These are phyloP conservation scores for Ceratocystis albifundus DNA, from an alignment of 2,329 filamentous ascomycete species.

Conservation along the genomic window DNA sequence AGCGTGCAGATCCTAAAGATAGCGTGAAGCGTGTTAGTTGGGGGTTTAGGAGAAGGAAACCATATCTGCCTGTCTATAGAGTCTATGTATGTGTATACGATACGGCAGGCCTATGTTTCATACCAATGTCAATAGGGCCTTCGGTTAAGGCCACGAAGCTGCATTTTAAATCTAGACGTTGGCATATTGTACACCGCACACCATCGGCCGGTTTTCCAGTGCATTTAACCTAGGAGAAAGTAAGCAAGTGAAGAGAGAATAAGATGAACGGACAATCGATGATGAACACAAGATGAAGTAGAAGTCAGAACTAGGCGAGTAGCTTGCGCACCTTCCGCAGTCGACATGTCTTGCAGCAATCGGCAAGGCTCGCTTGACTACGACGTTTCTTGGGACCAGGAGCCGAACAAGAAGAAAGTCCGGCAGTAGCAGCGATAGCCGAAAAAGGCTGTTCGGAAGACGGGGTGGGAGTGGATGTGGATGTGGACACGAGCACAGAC, in stretches of 20 bases:
- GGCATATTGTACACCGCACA: conserved; percentile 32
- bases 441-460: conserved; percentile 16
- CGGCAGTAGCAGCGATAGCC: too few relatives aligned
- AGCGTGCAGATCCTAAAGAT: conserved; percentile 29
- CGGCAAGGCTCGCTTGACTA: conserved; percentile 26
- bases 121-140: conserved; percentile 21
- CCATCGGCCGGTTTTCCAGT: conserved; percentile 31
- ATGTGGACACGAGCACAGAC: neutral
- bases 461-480: neutral
- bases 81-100: neutral
- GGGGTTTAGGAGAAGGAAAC: neutral
- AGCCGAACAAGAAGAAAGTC: conserved; percentile 22
- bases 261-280: conserved; percentile 14
- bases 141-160: conserved; percentile 28
- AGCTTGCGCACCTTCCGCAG: conserved; percentile 31
- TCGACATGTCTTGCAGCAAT: conserved; percentile 33
- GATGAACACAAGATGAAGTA: neutral
- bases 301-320: neutral
- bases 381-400: conserved; percentile 30
- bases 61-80: too few relatives aligned
- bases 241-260: conserved; percentile 1
- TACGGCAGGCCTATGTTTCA: neutral
- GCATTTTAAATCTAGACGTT: conserved; percentile 32
- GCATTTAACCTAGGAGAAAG: conserved; percentile 33
- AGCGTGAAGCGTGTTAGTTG: conserved; percentile 2